A percentile compares a stretch with the other conserved stretches of the same genome.
Conservation (phyloP, 139 green algal species). For the Micractinium conductrix region DNA sequence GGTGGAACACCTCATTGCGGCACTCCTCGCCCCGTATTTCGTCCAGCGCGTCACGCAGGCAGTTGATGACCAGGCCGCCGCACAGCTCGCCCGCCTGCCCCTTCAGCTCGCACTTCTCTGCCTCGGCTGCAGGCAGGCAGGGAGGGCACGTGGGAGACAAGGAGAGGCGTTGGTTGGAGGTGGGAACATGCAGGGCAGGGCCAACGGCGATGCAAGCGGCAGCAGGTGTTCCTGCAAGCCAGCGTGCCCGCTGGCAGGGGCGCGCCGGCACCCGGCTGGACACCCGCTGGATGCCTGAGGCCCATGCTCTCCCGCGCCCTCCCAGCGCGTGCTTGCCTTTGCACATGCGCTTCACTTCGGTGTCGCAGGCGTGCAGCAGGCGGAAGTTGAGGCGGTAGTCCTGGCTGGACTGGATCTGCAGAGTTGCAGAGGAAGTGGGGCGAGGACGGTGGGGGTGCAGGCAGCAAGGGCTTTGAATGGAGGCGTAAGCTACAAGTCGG, state of each 20-base stretch:
- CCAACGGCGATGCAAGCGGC: too few relatives aligned
- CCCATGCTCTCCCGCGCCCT: too few relatives aligned
- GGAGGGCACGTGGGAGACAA: too few relatives aligned
- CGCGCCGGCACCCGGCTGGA: too few relatives aligned
- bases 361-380: constrained; percentile 75
- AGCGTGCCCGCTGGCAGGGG: too few relatives aligned
- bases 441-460: neutral
- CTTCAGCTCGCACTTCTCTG: neutral
- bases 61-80: constrained; percentile 82
- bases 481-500: too few relatives aligned
- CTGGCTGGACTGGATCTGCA: constrained; percentile 29
- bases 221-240: too few relatives aligned
- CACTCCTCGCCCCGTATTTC: constrained; percentile 75
- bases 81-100: constrained; percentile 43
- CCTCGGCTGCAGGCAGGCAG: neutral
- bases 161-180: too few relatives aligned
- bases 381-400: constrained; percentile 94
- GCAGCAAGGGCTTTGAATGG: too few relatives aligned
- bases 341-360: constrained; percentile 79
- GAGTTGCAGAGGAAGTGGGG: neutral
- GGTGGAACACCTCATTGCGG: constrained; percentile 84
- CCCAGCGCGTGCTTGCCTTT: neutral
- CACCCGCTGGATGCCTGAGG: too few relatives aligned
- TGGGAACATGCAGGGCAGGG: too few relatives aligned
- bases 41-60: constrained; percentile 80